Evolutionary conservation across 805 yeast genomes (phyloP).

Genomic region (Starmerella stellata): DNA sequence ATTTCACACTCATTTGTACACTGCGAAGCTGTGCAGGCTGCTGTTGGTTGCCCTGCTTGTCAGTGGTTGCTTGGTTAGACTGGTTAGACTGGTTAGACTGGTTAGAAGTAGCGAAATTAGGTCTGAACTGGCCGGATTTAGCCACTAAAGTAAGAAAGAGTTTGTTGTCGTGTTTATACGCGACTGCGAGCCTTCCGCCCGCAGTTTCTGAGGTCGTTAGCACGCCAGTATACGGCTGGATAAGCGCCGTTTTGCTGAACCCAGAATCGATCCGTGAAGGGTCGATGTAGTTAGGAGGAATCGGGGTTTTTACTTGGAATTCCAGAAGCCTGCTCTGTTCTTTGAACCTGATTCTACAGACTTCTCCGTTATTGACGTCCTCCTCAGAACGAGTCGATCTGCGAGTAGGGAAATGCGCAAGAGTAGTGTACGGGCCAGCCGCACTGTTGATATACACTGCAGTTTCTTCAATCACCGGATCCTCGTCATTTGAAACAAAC

Average conservation of each 20-base stretch:
- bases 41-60: neutral
- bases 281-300: slow-evolving; percentile 48
- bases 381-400: neutral
- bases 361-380: neutral
- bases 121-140: slow-evolving; percentile 58
- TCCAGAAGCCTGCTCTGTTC: slow-evolving; percentile 47
- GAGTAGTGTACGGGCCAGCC: slow-evolving; percentile 22
- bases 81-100: slow-evolving; percentile 23
- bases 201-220: slow-evolving; percentile 22
- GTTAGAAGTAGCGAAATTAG: slow-evolving; percentile 62
- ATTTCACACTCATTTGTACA: slow-evolving; percentile 60
- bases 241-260: slow-evolving; percentile 9
- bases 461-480: slow-evolving; percentile 42
- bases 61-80: neutral
- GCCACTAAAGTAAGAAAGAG: slow-evolving; percentile 49
- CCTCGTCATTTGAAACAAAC: slow-evolving; percentile 24
- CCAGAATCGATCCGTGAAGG: slow-evolving; percentile 13
- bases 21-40: slow-evolving; percentile 30
- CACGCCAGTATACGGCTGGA: slow-evolving; percentile 57
- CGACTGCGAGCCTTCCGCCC: slow-evolving; percentile 25
- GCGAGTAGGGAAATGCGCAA: slow-evolving; percentile 48
- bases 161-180: slow-evolving; percentile 25
- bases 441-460: slow-evolving; percentile 34
- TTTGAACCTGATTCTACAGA: slow-evolving; percentile 33
- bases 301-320: slow-evolving; percentile 54